phyloP scores from a whole-genome alignment of 371 early-diverging fungal genomes.

The Mortierella sp. region DNA sequence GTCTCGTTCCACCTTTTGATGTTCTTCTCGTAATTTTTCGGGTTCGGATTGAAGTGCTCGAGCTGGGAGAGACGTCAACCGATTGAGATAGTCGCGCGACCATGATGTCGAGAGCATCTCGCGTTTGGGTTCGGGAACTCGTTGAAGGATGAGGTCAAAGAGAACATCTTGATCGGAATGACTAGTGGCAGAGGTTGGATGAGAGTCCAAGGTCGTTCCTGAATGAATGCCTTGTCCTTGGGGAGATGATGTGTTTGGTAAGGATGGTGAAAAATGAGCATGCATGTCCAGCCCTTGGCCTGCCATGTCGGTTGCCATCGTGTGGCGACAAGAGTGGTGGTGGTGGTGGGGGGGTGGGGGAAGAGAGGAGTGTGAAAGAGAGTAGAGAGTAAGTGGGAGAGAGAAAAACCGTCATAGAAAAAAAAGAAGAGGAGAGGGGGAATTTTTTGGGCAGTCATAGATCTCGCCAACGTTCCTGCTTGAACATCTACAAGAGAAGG shows the following conservation, averaged over 20 bases:
- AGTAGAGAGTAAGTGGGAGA: too few species aligned
- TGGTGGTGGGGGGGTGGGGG: too few species aligned
- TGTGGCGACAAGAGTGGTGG: not conserved
- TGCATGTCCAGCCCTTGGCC: not conserved
- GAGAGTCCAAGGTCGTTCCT: too few species aligned
- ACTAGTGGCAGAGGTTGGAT: not conserved
- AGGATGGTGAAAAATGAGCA: not conserved
- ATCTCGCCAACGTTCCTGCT: too few species aligned
- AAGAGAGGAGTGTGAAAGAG: too few species aligned
- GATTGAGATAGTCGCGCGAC: constrained; percentile 71
- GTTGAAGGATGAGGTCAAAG: constrained; percentile 44
- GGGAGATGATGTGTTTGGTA: not conserved
- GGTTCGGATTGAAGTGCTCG: constrained; percentile 68
- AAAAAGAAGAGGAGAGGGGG: too few species aligned
- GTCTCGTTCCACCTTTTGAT: constrained; percentile 66
- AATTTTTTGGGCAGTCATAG: too few species aligned
- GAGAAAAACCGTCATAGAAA: too few species aligned
- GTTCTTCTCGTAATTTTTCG: constrained; percentile 60
- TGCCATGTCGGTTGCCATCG: constrained; percentile 22
- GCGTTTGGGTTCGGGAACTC: constrained; percentile 43
- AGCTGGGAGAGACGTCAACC: constrained; percentile 68
- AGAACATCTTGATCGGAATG: constrained; percentile 50
- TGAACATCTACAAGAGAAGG: too few species aligned
- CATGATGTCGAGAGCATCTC: constrained; percentile 54
- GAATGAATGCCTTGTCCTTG: too few species aligned